These are phyloP conservation scores for Quercus bicolor DNA, from an alignment of 306 rosid species.

Conservation along the genomic window DNA sequence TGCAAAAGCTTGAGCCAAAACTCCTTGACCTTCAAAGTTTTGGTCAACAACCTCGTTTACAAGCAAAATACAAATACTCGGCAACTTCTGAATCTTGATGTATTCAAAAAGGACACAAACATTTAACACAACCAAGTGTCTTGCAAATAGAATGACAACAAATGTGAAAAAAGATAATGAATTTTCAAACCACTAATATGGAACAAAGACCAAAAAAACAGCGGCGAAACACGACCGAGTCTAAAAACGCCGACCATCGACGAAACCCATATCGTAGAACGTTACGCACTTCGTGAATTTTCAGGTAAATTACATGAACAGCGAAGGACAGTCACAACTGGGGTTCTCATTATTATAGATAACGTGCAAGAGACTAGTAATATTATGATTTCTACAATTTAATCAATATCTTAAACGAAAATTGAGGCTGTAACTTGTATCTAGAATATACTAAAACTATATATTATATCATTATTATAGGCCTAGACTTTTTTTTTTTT, in stretches of 20 bases:
- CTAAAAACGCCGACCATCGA: not conserved
- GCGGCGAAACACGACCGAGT: slow-evolving; percentile 1
- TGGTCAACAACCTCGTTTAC: too few species aligned
- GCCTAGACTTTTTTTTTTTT: too few species aligned
- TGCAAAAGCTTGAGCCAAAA: too few species aligned
- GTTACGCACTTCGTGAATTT: too few species aligned
- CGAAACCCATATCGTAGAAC: not conserved
- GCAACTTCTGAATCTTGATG: too few species aligned
- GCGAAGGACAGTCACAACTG: not conserved
- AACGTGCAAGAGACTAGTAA: not conserved
- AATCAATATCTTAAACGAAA: too few species aligned
- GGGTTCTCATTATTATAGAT: not conserved
- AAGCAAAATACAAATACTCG: too few species aligned
- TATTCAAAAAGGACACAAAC: too few species aligned
- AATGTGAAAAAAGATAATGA: slow-evolving; percentile 21
- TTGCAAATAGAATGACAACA: not conserved
- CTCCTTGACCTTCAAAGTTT: too few species aligned
- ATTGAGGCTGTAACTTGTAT: too few species aligned
- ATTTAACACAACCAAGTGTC: not conserved
- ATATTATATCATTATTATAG: too few species aligned
- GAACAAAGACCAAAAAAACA: not conserved
- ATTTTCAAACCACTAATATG: not conserved
- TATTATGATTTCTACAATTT: not conserved
- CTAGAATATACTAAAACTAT: too few species aligned
- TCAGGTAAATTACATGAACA: not conserved